Conservation (phyloP, 768 basidiomycete genomes). For the Hericium alpestre region DNA sequence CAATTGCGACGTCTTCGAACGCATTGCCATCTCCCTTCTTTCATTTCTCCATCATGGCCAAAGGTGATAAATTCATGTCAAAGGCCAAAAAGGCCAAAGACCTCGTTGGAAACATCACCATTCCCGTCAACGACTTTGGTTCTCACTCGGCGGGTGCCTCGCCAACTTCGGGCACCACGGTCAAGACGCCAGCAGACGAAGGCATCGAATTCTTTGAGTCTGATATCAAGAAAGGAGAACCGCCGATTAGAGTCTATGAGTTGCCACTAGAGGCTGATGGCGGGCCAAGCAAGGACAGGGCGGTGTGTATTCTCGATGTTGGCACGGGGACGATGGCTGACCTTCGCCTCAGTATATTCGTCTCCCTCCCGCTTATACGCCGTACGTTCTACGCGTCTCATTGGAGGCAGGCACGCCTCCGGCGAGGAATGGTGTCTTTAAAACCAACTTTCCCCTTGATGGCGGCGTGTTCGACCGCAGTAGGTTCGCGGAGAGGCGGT, state of each 20-base stretch:
- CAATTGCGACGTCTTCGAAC: no score
- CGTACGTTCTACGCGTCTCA: conserved; percentile 86
- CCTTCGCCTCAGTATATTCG: conserved; percentile 69
- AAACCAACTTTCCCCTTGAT: conserved; percentile 94
- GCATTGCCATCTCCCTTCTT: background rate
- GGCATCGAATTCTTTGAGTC: conserved; percentile 81
- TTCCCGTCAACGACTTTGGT: background rate
- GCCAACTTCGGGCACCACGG: conserved; percentile 31
- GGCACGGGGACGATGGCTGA: background rate
- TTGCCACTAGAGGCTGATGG: conserved; percentile 83
- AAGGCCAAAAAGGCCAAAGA: background rate
- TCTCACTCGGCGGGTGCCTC: background rate
- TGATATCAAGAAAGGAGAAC: conserved; percentile 37
- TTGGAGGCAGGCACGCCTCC: conserved; percentile 89
- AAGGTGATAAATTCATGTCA: background rate
- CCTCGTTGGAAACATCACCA: no score
- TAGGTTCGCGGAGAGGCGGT: conserved; percentile 68
- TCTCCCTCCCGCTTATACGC: conserved; percentile 79
- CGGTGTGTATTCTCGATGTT: conserved; percentile 38
- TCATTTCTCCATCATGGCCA: background rate
- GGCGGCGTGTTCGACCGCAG: conserved; percentile 78
- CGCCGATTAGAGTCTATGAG: conserved; percentile 75
- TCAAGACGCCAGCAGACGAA: conserved; percentile 89
- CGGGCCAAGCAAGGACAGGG: conserved; percentile 75
- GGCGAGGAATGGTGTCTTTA: conserved; percentile 82